Percentiles rank a stretch among this genome's conserved stretches.
Conservation (phyloP, 2,329 filamentous ascomycete species). For the Aspergillus quadrilineatus region DNA sequence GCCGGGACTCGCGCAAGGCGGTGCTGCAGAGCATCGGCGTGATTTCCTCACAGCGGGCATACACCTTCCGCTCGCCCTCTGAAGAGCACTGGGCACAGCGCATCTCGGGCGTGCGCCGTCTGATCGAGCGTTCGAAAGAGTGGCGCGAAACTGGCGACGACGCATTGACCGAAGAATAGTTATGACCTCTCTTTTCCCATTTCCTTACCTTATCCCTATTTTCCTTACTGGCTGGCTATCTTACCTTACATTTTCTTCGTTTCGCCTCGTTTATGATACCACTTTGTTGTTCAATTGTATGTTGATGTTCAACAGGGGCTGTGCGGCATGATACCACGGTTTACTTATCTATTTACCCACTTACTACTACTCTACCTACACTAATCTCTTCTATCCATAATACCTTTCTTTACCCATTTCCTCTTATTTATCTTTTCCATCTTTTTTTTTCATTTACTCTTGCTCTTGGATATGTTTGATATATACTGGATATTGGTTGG, state of each 20-base stretch:
- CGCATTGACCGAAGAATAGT: conserved; percentile 58
- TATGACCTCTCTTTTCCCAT: conserved; percentile 9
- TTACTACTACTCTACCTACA: neutral
- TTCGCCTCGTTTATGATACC: conserved; percentile 37
- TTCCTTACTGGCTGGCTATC: neutral
- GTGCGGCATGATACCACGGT: conserved; percentile 37
- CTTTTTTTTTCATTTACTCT: neutral
- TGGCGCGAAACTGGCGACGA: conserved; percentile 88
- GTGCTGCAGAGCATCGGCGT: conserved; percentile 95
- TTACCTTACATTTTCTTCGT: conserved; percentile 12
- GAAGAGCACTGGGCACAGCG: conserved; percentile 87
- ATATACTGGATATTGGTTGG: neutral
- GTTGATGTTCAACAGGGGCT: conserved; percentile 29
- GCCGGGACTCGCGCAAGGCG: conserved; percentile 88
- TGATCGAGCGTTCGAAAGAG: conserved; percentile 81
- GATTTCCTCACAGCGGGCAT: conserved; percentile 89
- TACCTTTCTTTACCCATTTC: neutral
- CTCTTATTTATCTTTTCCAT: neutral
- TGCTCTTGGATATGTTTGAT: neutral
- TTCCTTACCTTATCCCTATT: conserved; percentile 14
- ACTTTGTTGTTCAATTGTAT: conserved; percentile 28
- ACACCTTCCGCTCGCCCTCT: conserved; percentile 86
- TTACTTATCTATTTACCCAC: neutral
- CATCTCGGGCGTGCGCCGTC: conserved; percentile 73
- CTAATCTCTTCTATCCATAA: neutral